Conservation (phyloP, 1,139 yeast species). For the Candida glucosophila region DNA sequence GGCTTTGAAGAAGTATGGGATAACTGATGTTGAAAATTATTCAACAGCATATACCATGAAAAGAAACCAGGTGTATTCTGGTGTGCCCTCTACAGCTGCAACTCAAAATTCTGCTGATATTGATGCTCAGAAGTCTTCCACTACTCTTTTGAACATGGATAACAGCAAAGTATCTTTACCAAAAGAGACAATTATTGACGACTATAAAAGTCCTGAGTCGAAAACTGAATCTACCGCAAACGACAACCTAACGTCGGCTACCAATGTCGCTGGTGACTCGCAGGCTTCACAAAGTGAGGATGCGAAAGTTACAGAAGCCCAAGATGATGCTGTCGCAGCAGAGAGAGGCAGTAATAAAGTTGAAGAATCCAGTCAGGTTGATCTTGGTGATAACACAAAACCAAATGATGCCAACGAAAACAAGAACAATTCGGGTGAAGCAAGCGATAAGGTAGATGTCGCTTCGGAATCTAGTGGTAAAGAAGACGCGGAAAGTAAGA, state of each 20-base stretch:
- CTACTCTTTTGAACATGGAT: slow-evolving; percentile 25
- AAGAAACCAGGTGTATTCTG: slow-evolving; percentile 12
- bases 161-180: slow-evolving; percentile 28
- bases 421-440: slow-evolving; percentile 2
- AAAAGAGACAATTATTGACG: slow-evolving; percentile 38
- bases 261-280: too few species aligned
- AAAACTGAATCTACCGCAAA: slow-evolving; percentile 2
- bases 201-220: too few species aligned
- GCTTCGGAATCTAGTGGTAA: too few species aligned
- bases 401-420: slow-evolving; percentile 1
- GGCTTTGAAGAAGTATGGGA: slow-evolving; percentile 24
- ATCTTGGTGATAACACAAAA: too few species aligned
- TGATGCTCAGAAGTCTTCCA: slow-evolving; percentile 10
- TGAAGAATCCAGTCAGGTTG: too few species aligned
- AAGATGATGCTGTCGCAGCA: background rate
- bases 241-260: too few species aligned
- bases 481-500: too few species aligned
- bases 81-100: slow-evolving; percentile 1
- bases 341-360: too few species aligned
- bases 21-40: slow-evolving; percentile 24
- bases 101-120: slow-evolving; percentile 4
- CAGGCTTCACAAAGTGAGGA: too few species aligned
- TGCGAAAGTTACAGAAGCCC: too few species aligned
- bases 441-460: too few species aligned
- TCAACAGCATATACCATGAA: slow-evolving; percentile 35